phyloP scores from a whole-genome alignment of 306 rosid species.

The Trifolium subterraneum region DNA sequence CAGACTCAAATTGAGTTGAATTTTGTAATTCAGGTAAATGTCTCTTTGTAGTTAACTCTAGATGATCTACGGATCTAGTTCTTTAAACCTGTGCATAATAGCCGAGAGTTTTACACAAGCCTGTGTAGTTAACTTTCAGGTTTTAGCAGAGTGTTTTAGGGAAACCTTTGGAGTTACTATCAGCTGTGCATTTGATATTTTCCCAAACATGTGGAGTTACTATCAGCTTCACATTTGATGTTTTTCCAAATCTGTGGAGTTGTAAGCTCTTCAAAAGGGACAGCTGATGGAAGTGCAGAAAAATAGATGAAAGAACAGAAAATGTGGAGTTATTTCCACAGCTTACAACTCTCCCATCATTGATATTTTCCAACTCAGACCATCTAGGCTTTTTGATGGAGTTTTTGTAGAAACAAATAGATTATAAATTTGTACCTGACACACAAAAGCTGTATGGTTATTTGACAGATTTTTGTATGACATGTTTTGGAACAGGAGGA shows the following conservation, averaged over 20 bases:
- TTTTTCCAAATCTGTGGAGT: too few relatives aligned
- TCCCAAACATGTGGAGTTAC: too few relatives aligned
- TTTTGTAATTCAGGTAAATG: background rate
- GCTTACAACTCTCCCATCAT: background rate
- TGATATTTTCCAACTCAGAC: background rate
- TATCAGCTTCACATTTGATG: too few relatives aligned
- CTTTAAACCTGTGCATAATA: too few relatives aligned
- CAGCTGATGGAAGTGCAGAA: too few relatives aligned
- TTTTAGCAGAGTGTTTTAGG: too few relatives aligned
- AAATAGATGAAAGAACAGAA: too few relatives aligned
- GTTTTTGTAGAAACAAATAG: background rate
- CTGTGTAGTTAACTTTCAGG: too few relatives aligned
- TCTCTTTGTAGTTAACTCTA: background rate
- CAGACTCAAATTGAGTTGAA: background rate
- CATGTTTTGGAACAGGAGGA: background rate
- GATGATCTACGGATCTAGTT: background rate
- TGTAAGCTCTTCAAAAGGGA: too few relatives aligned
- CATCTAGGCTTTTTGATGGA: background rate
- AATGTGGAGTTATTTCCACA: background rate
- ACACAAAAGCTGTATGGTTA: background rate
- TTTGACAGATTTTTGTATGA: background rate
- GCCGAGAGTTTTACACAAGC: too few relatives aligned
- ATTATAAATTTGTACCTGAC: background rate
- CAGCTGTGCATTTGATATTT: background rate
- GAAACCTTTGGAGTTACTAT: background rate